Evolutionary conservation across 2,329 filamentous ascomycete genomes (phyloP).

Genomic region (Fusarium coicis): DNA sequence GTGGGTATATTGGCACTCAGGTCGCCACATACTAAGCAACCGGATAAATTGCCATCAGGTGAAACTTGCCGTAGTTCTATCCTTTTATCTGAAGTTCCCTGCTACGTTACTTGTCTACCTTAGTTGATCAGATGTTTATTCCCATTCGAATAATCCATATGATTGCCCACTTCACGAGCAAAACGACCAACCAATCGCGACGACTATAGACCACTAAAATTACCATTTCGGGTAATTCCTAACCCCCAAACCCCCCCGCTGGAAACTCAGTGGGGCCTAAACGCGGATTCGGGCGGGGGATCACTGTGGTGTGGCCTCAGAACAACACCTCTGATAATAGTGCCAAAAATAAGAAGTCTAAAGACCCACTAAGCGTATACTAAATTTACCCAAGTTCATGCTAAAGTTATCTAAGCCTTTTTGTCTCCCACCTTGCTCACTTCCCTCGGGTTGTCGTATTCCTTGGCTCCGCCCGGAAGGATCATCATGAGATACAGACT

Average conservation of each 20-base stretch:
- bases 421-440: neutral
- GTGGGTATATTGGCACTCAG: too few relatives aligned
- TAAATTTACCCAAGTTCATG: neutral
- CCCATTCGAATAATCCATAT: neutral
- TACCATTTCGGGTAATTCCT: constrained; percentile 24
- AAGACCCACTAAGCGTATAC: neutral
- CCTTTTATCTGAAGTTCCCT: neutral
- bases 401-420: neutral
- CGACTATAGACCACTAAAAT: neutral
- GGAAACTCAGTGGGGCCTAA: neutral
- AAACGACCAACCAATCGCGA: constrained; percentile 15
- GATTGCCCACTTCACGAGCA: neutral
- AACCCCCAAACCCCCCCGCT: constrained; percentile 1
- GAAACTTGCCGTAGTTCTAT: neutral
- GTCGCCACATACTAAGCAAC: neutral
- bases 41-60: neutral
- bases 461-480: neutral
- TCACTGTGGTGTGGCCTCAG: neutral
- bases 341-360: neutral
- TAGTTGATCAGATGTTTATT: neutral
- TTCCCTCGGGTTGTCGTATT: neutral
- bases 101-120: neutral
- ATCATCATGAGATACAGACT: neutral
- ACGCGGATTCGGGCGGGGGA: neutral
- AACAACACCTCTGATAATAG: too few relatives aligned